Base-by-base conservation (phyloP, 257 asterid genomes). In the Fraxinus cuspidata region DNA sequence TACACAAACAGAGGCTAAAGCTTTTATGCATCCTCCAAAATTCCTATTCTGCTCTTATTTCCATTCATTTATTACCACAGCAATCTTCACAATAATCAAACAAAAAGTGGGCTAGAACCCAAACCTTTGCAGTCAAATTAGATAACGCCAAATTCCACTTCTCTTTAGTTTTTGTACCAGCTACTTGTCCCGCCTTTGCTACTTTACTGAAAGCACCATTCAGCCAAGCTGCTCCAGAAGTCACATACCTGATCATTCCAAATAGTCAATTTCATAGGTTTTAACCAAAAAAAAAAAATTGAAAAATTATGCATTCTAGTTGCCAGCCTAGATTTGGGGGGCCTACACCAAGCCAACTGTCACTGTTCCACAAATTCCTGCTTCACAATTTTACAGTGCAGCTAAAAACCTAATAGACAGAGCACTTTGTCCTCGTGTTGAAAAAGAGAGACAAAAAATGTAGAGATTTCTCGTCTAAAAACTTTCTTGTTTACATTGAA, bases 191-290 rank as follows among this genome's bases (percentile, higher is more conserved):
- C 60, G 86, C 98, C 85, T 89, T 95, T 69, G 99, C 91, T 73
- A 91, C 97, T 88, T 89, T 93, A 89, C 72, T 87, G 85, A 93
- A 88, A 82, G 97, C 97, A 60, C 97, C 98, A 74, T 89, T 95
- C 80, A 95, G 87, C 98, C 99, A 93, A 86, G 94, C 67, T 60
- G 98, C 82, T 85, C 99, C 99, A 74, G 97, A 93, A 75, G 91
- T 85, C 83, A 95, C 98, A 72, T 95, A 95, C 94, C 97, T 95
- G 88, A 84, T 71, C 47, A 34, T 28, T 80, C 35, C 80, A 75
- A 78, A 70, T 29, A 49, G 69, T 63, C 69, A 63, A 63, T 9
- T 63, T 10, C 4, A 63, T 9, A 58, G 29, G 23, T 58, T 23
- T n/a, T 58, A 58, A 21, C 11, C 66, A 13, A 44, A 16, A 70